These are phyloP conservation scores for Populus alba DNA, from an alignment of 345 rosid genomes.

Conservation along the genomic window DNA sequence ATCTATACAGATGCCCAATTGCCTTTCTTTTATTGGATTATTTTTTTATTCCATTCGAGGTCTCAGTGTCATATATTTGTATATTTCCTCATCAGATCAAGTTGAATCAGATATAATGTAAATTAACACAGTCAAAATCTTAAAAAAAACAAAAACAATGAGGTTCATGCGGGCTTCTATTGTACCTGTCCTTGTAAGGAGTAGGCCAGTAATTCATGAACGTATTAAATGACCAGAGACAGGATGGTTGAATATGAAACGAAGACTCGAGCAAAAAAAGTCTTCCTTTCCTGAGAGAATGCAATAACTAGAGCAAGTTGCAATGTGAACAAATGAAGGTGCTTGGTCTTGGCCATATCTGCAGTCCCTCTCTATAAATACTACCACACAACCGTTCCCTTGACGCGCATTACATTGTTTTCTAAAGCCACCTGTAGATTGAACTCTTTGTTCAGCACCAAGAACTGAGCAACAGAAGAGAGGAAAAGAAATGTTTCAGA, in stretches of 20 bases:
- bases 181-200: neutral
- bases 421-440: neutral
- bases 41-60: neutral
- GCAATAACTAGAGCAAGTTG: neutral
- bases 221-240: neutral
- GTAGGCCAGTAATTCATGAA: neutral
- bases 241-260: neutral
- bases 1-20: too few relatives aligned
- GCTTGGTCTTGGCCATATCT: neutral
- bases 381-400: neutral
- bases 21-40: too few relatives aligned
- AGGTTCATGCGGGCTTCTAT: neutral
- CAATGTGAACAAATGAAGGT: neutral
- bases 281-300: neutral
- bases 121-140: neutral
- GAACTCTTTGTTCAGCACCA: neutral
- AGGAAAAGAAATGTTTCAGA: constrained; percentile 7
- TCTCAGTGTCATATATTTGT: neutral
- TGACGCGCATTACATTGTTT: neutral
- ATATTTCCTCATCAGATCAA: neutral
- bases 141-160: neutral
- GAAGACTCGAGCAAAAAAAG: neutral
- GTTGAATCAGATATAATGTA: neutral
- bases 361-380: neutral
- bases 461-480: neutral